Evolutionary conservation across 805 yeast genomes (phyloP), one percentile per base, ranked within the genome.

Genomic region (Metschnikowia kofuensis): DNA sequence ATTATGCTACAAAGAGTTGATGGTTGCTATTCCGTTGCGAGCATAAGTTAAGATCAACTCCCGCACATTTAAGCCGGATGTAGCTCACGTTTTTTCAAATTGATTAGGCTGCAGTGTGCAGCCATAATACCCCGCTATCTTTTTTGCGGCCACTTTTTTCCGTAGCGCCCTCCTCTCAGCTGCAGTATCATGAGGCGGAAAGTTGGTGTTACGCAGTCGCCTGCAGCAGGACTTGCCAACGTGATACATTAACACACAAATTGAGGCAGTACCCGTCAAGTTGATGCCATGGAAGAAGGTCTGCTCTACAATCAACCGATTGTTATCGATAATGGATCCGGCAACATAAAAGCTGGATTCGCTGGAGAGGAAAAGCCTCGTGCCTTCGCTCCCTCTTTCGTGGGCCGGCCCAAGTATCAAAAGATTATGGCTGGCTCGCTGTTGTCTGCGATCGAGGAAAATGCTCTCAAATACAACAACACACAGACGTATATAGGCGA

Each of bases 351-450:
- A 62, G 88, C 95, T 1, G 97, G 98, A 0, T 88, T 91, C 66
- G 96, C 97, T 0, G 97, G 97, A 21, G 95, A 87, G 56, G 94
- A 89, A 43, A 78, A 74, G 55, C 98, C 98, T 3, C 78, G 81
- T 58, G 66, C 79, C 40, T 76, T 75, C 56, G 80, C 82, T 29
- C 82, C 90, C 2, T 70, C 89, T 21, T 67, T 84, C 29, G 76
- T 89, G 2, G 98, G 98, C 5, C 71, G 84, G 48, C 92, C 96
- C 10, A 91, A 89, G 62, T 92, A 91, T 63, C 78, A 83, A 35
- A 84, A 87, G 60, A 79, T 87, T 44, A 89, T 87, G 92, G 87
- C 95, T 9, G 75, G 74, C 10, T 59, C 70, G 15, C 55, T 67
- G 53, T 36, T 59, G 34, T 47, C 54, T 6, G 59, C 49, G 39